Conservation (phyloP, 495 filamentous ascomycete species). For the Aspergillus funiculosus region DNA sequence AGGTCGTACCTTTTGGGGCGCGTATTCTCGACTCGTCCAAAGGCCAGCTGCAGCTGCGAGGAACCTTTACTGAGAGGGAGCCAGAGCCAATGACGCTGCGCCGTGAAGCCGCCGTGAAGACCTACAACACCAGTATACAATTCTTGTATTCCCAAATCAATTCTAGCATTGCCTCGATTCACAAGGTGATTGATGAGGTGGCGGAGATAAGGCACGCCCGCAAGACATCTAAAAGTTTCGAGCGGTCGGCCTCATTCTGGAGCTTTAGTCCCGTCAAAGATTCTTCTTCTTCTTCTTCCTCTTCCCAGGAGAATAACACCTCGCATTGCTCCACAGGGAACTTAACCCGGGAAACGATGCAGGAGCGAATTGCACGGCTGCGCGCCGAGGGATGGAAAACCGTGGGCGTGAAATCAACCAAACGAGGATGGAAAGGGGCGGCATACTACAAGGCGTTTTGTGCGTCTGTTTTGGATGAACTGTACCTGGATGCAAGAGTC, state of each 20-base stretch:
- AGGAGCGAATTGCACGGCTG: conserved; percentile 32
- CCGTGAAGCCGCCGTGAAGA: conserved; percentile 7
- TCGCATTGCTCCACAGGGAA: not conserved
- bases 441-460: conserved; percentile 35
- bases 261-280: conserved; percentile 29
- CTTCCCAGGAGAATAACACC: not conserved
- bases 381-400: conserved; percentile 31
- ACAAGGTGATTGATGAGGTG: conserved; percentile 22
- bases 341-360: conserved; percentile 26
- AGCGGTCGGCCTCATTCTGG: conserved; percentile 37
- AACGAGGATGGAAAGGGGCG: conserved; percentile 34
- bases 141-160: conserved; percentile 26
- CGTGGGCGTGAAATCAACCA: conserved; percentile 27
- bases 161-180: conserved; percentile 21
- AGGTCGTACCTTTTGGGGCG: conserved; percentile 11
- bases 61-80: too few species aligned
- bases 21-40: not conserved
- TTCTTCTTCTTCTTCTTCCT: not conserved
- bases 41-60: not conserved
- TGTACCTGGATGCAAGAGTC: conserved; percentile 20
- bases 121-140: conserved; percentile 23
- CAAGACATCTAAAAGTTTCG: conserved; percentile 19
- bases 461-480: conserved; percentile 28
- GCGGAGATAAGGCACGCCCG: conserved; percentile 24
- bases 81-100: conserved; percentile 4